These are phyloP conservation scores for Mortierella alpina DNA, from an alignment of 192 early-diverging fungal species.

Conservation along the genomic window DNA sequence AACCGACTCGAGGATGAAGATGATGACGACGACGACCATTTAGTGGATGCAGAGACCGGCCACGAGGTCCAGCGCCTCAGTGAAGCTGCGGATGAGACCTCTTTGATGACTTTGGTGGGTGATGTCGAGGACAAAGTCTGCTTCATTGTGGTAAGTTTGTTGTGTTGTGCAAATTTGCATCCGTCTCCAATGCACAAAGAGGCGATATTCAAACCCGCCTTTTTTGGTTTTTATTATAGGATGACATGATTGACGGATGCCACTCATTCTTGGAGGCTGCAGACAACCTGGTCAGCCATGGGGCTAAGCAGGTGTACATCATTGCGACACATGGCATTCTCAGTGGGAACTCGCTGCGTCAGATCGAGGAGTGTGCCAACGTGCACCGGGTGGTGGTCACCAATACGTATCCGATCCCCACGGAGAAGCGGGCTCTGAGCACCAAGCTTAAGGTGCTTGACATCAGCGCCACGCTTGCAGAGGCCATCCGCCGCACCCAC, in stretches of 20 bases:
- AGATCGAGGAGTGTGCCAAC: constrained; percentile 85
- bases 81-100: constrained; percentile 54
- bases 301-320: constrained; percentile 84
- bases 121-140: constrained; percentile 87
- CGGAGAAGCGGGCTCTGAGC: constrained; percentile 74
- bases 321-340: constrained; percentile 96
- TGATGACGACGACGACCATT: constrained; percentile 59
- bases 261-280: constrained; percentile 94
- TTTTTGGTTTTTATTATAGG: constrained; percentile 53
- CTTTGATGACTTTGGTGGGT: constrained; percentile 90
- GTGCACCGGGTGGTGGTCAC: constrained; percentile 88
- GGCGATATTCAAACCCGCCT: not conserved
- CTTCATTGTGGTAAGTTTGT: constrained; percentile 78
- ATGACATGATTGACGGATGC: constrained; percentile 95
- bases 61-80: constrained; percentile 45
- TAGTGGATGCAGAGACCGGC: constrained; percentile 57
- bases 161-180: too few relatives aligned
- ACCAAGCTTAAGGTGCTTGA: constrained; percentile 89
- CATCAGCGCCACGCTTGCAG: constrained; percentile 89
- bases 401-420: constrained; percentile 86
- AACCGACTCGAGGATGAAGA: constrained; percentile 54
- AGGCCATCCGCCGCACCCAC: constrained; percentile 82
- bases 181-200: too few relatives aligned
- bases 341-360: constrained; percentile 84
- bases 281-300: constrained; percentile 86